A percentile compares a stretch with the other conserved stretches of the same genome.
phyloP scores from a whole-genome alignment of 257 asterid species.

The Nicotiana sylvestris region DNA sequence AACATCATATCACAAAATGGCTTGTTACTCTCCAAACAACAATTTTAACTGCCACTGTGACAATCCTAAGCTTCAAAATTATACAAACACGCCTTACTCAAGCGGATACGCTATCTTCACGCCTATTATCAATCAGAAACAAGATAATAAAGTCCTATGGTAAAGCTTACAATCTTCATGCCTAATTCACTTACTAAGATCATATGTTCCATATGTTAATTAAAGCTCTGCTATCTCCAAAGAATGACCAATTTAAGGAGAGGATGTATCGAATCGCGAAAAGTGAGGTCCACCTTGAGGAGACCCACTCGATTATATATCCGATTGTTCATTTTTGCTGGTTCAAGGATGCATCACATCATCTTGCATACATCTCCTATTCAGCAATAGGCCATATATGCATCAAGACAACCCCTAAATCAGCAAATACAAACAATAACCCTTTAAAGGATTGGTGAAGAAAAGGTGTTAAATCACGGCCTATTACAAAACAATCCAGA shows the following conservation, averaged over 20 bases:
- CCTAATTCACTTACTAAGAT: neutral
- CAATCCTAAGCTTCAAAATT: too few species aligned
- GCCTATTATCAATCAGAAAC: neutral
- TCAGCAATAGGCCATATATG: neutral
- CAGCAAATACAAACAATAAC: neutral
- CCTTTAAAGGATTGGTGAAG: neutral
- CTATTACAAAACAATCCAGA: neutral
- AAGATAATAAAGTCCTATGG: neutral
- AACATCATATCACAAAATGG: too few species aligned
- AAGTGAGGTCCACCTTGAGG: neutral
- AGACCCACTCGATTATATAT: neutral
- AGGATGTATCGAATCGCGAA: neutral
- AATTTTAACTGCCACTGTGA: too few species aligned
- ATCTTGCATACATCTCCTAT: neutral
- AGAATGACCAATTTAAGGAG: neutral
- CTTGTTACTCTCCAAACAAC: too few species aligned
- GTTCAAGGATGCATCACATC: neutral
- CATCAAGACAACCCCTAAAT: neutral
- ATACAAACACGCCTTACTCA: too few species aligned
- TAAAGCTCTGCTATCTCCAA: neutral
- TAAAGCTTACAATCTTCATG: neutral
- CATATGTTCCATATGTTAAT: neutral
- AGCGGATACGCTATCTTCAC: too few species aligned
- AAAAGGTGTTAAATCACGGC: neutral
- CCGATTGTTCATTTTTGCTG: neutral